These are phyloP conservation scores for Crucibulum laeve DNA, from an alignment of 768 basidiomycete species.

Conservation along the genomic window DNA sequence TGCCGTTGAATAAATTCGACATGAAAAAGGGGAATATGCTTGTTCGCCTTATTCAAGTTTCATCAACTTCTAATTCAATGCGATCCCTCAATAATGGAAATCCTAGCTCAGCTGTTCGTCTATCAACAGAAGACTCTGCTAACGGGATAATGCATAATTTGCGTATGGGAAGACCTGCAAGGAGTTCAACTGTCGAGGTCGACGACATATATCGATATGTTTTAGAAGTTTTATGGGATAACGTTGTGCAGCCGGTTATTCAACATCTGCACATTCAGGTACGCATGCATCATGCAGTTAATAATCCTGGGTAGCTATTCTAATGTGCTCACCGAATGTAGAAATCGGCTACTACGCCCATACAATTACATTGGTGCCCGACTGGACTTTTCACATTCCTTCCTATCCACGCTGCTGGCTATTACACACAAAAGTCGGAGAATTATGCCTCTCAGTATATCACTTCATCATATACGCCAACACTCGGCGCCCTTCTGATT, in stretches of 20 bases:
- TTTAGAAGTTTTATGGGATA: slow-evolving; percentile 4
- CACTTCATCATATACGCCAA: slow-evolving; percentile 19
- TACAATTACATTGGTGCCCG: slow-evolving; percentile 17
- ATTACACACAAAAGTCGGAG: slow-evolving; percentile 14
- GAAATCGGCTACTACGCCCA: background rate
- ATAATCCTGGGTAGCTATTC: no score
- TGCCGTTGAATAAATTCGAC: no score
- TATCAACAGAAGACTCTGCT: no score
- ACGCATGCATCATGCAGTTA: no score
- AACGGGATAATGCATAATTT: background rate
- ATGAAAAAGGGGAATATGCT: no score
- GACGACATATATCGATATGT: slow-evolving; percentile 5
- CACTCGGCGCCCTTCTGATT: slow-evolving; percentile 9
- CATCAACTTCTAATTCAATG: no score
- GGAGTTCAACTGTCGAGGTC: background rate
- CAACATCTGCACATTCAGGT: slow-evolving; percentile 6
- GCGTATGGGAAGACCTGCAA: background rate
- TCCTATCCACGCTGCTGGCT: slow-evolving; percentile 36
- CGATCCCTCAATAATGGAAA: no score
- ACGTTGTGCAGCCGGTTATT: slow-evolving; percentile 8
- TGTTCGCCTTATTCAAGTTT: no score
- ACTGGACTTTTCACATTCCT: slow-evolving; percentile 26
- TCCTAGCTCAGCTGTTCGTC: no score
- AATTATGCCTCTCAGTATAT: slow-evolving; percentile 13
- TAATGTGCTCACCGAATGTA: background rate